These are phyloP conservation scores for Moniliophthora roreri DNA, from an alignment of 1,284 basidiomycete genomes.

Conservation along the genomic window DNA sequence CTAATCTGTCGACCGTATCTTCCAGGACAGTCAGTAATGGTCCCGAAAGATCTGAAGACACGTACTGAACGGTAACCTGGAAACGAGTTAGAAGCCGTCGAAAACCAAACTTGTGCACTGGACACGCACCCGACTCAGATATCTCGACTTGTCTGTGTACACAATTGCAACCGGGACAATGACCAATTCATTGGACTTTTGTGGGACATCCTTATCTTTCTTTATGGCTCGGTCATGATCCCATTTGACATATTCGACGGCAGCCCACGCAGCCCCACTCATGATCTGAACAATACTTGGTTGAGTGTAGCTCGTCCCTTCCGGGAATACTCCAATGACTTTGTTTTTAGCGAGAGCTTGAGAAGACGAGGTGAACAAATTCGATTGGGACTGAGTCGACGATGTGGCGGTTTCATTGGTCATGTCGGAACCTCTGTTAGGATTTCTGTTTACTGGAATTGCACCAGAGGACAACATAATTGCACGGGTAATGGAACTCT, in stretches of 20 bases:
- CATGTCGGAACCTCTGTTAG: slow-evolving; percentile 26
- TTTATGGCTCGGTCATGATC: slow-evolving; percentile 22
- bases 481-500: slow-evolving; percentile 51
- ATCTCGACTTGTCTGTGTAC: slow-evolving; percentile 74
- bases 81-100: background rate
- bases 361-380: slow-evolving; percentile 65
- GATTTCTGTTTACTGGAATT: slow-evolving; percentile 69
- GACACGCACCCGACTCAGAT: slow-evolving; percentile 52
- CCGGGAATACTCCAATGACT: slow-evolving; percentile 76
- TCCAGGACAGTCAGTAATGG: background rate
- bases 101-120: background rate
- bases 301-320: slow-evolving; percentile 67
- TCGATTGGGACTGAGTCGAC: slow-evolving; percentile 42
- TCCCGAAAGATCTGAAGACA: background rate
- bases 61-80: slow-evolving; percentile 31
- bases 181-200: slow-evolving; percentile 30
- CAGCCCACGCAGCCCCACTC: slow-evolving; percentile 78
- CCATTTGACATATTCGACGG: slow-evolving; percentile 70
- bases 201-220: slow-evolving; percentile 17
- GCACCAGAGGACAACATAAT: slow-evolving; percentile 70
- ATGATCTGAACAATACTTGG: slow-evolving; percentile 69
- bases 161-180: slow-evolving; percentile 73
- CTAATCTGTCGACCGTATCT: slow-evolving; percentile 54
- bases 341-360: slow-evolving; percentile 56
- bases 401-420: no score